phyloP scores from a whole-genome alignment of 352 stramenopile genomes.

The Globisporangium cederbergense region DNA sequence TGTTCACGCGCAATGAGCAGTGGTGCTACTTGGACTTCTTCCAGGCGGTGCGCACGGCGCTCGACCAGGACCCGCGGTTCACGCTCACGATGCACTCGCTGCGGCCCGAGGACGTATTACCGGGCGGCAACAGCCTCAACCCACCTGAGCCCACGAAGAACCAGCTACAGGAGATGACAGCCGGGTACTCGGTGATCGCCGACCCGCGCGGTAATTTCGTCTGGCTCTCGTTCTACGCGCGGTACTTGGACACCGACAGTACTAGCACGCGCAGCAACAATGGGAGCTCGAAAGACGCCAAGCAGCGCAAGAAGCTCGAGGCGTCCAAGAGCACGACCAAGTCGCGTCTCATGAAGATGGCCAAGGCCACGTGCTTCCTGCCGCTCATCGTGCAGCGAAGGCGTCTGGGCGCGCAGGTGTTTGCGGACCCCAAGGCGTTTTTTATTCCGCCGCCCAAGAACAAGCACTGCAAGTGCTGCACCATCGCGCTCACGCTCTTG shows the following conservation, averaged over 20 bases:
- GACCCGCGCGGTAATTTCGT: slow-evolving; percentile 16
- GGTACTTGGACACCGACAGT: slow-evolving; percentile 16
- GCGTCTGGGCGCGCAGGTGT: slow-evolving; percentile 40
- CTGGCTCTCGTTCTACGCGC: slow-evolving; percentile 32
- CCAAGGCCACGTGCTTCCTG: slow-evolving; percentile 24
- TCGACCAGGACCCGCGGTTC: too few species aligned
- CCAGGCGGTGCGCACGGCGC: too few species aligned
- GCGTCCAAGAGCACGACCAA: slow-evolving; percentile 24
- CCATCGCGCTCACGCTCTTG: slow-evolving; percentile 23
- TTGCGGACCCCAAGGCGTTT: slow-evolving; percentile 20
- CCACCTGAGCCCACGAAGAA: neutral
- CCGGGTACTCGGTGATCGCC: slow-evolving; percentile 22
- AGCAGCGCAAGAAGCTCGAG: slow-evolving; percentile 8
- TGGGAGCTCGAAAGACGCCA: neutral
- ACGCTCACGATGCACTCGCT: too few species aligned
- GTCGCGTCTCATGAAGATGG: slow-evolving; percentile 24
- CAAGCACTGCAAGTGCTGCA: slow-evolving; percentile 40
- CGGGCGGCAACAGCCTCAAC: slow-evolving; percentile 24
- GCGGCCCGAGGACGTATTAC: neutral
- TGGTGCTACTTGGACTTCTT: too few species aligned
- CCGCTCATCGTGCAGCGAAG: slow-evolving; percentile 36
- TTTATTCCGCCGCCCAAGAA: slow-evolving; percentile 22
- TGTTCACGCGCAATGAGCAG: too few species aligned
- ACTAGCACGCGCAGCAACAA: too few species aligned
- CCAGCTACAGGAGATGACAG: slow-evolving; percentile 22